Base-by-base conservation (phyloP, 176 grass and related monocot species). In the Oryza rufipogon region DNA sequence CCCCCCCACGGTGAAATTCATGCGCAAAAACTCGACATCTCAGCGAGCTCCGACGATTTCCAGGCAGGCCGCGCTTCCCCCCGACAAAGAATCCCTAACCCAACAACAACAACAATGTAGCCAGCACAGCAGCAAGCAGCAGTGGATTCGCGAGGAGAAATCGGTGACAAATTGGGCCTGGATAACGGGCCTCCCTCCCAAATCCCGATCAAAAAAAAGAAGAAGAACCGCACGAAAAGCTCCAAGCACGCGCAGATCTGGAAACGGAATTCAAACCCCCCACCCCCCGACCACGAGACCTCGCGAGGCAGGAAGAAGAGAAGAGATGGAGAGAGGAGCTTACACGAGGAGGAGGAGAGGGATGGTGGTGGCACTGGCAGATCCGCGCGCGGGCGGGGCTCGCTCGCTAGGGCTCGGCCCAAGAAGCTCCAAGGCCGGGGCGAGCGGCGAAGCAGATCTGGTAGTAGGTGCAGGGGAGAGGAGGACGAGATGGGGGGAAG, bases 371-470 rank as follows among this genome's bases (percentile, higher is more conserved):
- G 26, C 17, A 58, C 17, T 26, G 26, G 26, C 17, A 58, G 71
- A 75, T 51, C 60, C 7, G 20, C 28, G 48, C 7, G 20, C 28
- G 48, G 38, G 38, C 5, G 38, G 70, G 38, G 38, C 56, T 47
- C 32, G 45, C 80, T 13, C 0, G 68, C 56, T 64, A 36, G 71
- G 73, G 72, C 73, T 84, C 82, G 82, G 73, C 82, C 82, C 82
- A 84, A 84, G 82, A 84, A 68, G 73, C 30, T 2, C 13, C 71
- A 76, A 76, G 73, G 82, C 73, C 82, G 46, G 45, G 47, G 58
- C 58, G 45, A 46, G 58, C 58, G 41, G 19, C 38, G 44, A 14
- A 14, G 17, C 47, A 74, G 70, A 83, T 84, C 72, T 76, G 60
- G 26, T 32, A 32, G 30, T 32, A 32, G 30, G 30, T 32, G 30